These are phyloP conservation scores for Anisodus acutangulus DNA, from an alignment of 257 asterid genomes.

Conservation along the genomic window DNA sequence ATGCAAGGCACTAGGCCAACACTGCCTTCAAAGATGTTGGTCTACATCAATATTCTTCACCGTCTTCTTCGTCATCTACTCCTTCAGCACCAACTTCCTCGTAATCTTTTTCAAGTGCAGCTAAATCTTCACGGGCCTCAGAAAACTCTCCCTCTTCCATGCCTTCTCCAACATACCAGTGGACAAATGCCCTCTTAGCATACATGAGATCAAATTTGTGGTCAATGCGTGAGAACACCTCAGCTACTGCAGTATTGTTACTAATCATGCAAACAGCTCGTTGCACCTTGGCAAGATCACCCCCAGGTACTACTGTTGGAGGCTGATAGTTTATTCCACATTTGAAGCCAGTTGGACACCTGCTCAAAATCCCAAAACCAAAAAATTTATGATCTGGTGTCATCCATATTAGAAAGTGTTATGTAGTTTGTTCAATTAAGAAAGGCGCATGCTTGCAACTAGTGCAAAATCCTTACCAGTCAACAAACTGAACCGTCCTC, in stretches of 20 bases:
- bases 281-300: conserved; percentile 91
- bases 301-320: conserved; percentile 89
- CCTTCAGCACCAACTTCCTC: conserved; percentile 96
- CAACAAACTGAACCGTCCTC: conserved; percentile 91
- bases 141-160: conserved; percentile 97
- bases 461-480: conserved; percentile 59
- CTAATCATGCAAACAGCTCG: conserved; percentile 96
- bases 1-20: conserved; percentile 26
- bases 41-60: conserved; percentile 57
- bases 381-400: background rate
- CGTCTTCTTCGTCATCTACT: conserved; percentile 76
- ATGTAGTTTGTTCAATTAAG: background rate
- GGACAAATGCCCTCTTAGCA: conserved; percentile 89
- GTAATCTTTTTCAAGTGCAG: conserved; percentile 86
- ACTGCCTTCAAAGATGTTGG: conserved; percentile 16
- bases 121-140: conserved; percentile 89
- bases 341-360: conserved; percentile 97
- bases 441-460: background rate
- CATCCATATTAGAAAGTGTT: background rate
- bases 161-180: conserved; percentile 95
- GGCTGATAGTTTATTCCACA: conserved; percentile 93
- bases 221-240: conserved; percentile 88
- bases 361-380: conserved; percentile 33
- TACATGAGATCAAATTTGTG: conserved; percentile 93
- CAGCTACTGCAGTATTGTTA: conserved; percentile 94